Evolutionary conservation across 805 yeast species (phyloP).

Genomic region (Teunomyces panamensis): DNA sequence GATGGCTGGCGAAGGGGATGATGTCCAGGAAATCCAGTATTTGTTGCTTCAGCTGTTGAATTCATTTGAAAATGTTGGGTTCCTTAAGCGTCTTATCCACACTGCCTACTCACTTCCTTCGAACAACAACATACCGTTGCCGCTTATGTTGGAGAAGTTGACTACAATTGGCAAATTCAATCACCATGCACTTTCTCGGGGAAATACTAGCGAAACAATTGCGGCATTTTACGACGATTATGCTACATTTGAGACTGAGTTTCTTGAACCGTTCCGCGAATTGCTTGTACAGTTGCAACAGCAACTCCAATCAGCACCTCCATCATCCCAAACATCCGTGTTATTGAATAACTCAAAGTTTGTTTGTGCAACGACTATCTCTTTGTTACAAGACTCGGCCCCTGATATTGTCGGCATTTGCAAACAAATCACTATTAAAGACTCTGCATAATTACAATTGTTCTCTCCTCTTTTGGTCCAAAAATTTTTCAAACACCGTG

Average conservation of each 20-base stretch:
- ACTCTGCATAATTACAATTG: neutral
- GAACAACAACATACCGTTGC: neutral
- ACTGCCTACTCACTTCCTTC: neutral
- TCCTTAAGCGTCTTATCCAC: neutral
- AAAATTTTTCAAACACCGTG: neutral
- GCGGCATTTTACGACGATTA: conserved; percentile 1
- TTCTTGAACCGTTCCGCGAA: conserved; percentile 8
- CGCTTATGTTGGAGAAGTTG: conserved; percentile 12
- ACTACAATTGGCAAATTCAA: conserved; percentile 20
- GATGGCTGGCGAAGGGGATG: conserved; percentile 5
- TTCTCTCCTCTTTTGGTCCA: neutral
- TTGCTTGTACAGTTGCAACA: conserved; percentile 13
- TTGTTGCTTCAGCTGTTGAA: conserved; percentile 19
- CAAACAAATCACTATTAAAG: neutral
- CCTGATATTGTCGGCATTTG: conserved; percentile 1
- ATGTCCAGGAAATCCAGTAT: conserved; percentile 19
- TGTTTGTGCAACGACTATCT: conserved; percentile 23
- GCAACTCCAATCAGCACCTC: conserved; percentile 1
- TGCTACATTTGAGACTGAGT: conserved; percentile 2
- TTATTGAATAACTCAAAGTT: conserved; percentile 31
- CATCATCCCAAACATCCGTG: conserved; percentile 9
- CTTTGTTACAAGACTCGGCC: conserved; percentile 1
- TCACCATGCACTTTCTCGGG: conserved; percentile 9
- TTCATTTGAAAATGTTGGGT: neutral
- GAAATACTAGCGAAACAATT: neutral